Conservation (phyloP, 1,284 basidiomycete genomes). For the Cutaneotrichosporon cavernicola region DNA sequence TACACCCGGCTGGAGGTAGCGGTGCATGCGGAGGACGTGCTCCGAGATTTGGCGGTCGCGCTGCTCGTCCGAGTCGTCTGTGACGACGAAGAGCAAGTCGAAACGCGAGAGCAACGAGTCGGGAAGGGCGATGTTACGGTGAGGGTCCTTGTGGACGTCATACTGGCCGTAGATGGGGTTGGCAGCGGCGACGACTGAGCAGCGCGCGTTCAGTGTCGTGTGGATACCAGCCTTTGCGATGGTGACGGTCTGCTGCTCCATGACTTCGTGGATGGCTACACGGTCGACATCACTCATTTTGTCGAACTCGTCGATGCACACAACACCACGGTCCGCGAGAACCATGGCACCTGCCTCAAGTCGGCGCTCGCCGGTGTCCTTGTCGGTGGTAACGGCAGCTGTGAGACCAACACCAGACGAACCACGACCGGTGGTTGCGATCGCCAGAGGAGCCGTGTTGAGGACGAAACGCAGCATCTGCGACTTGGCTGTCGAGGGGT, state of each 20-base stretch:
- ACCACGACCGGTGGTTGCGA: constrained; percentile 96
- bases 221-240: constrained; percentile 99
- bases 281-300: constrained; percentile 99
- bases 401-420: constrained; percentile 98
- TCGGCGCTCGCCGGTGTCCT: constrained; percentile 89
- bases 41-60: constrained; percentile 94
- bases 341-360: constrained; percentile 99
- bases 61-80: constrained; percentile 94
- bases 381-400: constrained; percentile 98
- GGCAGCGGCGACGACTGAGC: constrained; percentile 95
- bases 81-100: constrained; percentile 96
- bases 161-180: constrained; percentile 99
- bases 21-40: constrained; percentile 96
- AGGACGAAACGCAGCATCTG: constrained; percentile 96
- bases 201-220: constrained; percentile 95
- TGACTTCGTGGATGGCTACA: constrained; percentile 99
- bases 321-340: constrained; percentile 96
- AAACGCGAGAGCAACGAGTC: constrained; percentile 99
- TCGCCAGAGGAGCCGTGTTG: constrained; percentile 92
- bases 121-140: constrained; percentile 96
- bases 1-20: constrained; percentile 91
- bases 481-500: constrained; percentile 96
- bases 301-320: constrained; percentile 99
- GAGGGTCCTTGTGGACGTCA: constrained; percentile 98
- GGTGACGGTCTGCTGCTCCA: constrained; percentile 99